A percentile compares a stretch with the other conserved stretches of the same genome.
Conservation (phyloP, 345 rosid species). For the Luvunga scandens region DNA sequence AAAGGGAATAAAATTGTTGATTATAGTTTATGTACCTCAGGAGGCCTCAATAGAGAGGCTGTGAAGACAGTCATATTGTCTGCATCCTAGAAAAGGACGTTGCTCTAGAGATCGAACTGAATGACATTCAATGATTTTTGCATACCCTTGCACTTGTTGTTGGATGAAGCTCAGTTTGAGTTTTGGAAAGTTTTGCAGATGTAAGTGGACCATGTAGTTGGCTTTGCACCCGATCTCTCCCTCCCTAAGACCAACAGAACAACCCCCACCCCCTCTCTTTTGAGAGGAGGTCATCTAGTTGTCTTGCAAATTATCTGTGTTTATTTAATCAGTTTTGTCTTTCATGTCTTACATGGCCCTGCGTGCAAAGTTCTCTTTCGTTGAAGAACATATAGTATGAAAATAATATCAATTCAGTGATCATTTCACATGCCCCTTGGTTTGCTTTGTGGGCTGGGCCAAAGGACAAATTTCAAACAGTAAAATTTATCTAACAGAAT, state of each 20-base stretch:
- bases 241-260: too few species aligned
- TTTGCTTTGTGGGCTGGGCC: neutral
- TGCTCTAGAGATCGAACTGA: neutral
- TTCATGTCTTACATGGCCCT: neutral
- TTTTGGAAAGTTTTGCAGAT: neutral
- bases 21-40: neutral
- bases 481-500: neutral
- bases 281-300: too few species aligned
- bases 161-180: neutral
- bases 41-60: neutral
- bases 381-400: neutral
- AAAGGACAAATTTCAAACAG: neutral
- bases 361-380: neutral
- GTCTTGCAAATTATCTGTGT: neutral
- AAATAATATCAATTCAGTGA: neutral
- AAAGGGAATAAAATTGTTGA: neutral
- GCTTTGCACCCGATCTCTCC: neutral
- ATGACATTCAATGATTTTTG: neutral
- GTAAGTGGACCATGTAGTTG: neutral
- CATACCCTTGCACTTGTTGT: neutral
- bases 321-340: neutral
- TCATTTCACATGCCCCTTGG: neutral
- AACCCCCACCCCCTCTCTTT: too few species aligned
- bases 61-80: neutral
- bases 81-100: neutral